phyloP scores from a whole-genome alignment of 2,329 filamentous ascomycete species.

The Alternaria sp. region DNA sequence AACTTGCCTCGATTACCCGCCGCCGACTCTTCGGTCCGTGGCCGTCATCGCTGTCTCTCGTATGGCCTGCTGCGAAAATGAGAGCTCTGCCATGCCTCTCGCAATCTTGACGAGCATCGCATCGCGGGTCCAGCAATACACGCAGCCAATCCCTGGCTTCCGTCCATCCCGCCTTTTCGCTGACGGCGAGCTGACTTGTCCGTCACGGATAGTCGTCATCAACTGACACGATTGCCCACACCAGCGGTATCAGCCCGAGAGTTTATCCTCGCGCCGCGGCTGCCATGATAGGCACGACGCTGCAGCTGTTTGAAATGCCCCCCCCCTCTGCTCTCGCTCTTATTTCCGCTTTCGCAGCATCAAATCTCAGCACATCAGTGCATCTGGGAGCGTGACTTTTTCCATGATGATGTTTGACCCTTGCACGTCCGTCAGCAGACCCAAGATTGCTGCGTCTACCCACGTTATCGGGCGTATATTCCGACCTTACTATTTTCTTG shows the following conservation, averaged over 20 bases:
- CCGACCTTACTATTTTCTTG: constrained; percentile 1
- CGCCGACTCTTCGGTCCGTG: background rate
- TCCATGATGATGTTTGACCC: background rate
- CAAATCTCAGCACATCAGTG: background rate
- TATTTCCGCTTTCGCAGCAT: constrained; percentile 6
- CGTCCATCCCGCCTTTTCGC: constrained; percentile 7
- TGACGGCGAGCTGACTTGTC: constrained; percentile 9
- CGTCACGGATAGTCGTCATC: constrained; percentile 21
- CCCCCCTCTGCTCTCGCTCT: constrained; percentile 17
- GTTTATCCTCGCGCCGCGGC: constrained; percentile 3
- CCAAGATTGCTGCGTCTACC: constrained; percentile 4
- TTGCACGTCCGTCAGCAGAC: constrained; percentile 18
- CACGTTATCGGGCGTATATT: constrained; percentile 3
- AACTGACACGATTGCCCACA: constrained; percentile 15
- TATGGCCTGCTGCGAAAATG: background rate
- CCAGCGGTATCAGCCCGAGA: constrained; percentile 9
- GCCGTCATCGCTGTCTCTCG: background rate
- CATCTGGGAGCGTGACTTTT: constrained; percentile 3
- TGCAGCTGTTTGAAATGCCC: constrained; percentile 2
- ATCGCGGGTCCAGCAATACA: background rate
- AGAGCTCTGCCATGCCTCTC: background rate
- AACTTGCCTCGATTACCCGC: constrained; percentile 19
- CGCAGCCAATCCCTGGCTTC: background rate
- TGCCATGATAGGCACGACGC: constrained; percentile 7
- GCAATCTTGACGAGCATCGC: background rate